Conservation (phyloP, 1,284 basidiomycete species). For the Cerrena zonata region DNA sequence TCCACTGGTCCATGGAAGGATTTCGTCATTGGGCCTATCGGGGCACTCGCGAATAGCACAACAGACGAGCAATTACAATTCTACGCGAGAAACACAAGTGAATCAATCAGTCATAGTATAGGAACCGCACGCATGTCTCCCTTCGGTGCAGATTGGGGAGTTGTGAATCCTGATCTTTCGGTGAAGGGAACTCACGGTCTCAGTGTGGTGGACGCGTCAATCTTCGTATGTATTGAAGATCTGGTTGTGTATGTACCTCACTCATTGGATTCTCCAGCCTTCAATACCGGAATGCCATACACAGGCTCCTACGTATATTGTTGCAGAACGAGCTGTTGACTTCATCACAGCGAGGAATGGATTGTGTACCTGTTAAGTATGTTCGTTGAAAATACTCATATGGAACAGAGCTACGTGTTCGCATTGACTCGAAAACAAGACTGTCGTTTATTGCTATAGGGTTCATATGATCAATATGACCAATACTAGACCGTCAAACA, state of each 20-base stretch:
- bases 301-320: slow-evolving; percentile 9
- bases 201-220: slow-evolving; percentile 29
- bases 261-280: slow-evolving; percentile 5
- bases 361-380: too few species aligned
- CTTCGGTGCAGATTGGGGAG: slow-evolving; percentile 12
- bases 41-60: slow-evolving; percentile 16
- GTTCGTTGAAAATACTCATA: too few species aligned
- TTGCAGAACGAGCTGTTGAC: slow-evolving; percentile 12
- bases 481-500: too few species aligned
- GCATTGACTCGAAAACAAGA: too few species aligned
- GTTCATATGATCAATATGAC: too few species aligned
- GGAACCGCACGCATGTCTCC: slow-evolving; percentile 23
- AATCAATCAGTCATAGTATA: slow-evolving; percentile 21
- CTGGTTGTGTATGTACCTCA: not conserved
- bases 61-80: slow-evolving; percentile 19
- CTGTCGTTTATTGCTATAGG: too few species aligned
- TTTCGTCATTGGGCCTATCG: slow-evolving; percentile 13
- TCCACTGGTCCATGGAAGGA: slow-evolving; percentile 10
- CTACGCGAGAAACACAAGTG: slow-evolving; percentile 14
- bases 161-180: slow-evolving; percentile 25
- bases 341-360: slow-evolving; percentile 8
- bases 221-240: slow-evolving; percentile 16
- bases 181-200: slow-evolving; percentile 28
- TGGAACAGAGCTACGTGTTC: too few species aligned
- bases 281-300: slow-evolving; percentile 8